Conservation (phyloP, 208 protist species). For the Trypanosoma scelopori region DNA sequence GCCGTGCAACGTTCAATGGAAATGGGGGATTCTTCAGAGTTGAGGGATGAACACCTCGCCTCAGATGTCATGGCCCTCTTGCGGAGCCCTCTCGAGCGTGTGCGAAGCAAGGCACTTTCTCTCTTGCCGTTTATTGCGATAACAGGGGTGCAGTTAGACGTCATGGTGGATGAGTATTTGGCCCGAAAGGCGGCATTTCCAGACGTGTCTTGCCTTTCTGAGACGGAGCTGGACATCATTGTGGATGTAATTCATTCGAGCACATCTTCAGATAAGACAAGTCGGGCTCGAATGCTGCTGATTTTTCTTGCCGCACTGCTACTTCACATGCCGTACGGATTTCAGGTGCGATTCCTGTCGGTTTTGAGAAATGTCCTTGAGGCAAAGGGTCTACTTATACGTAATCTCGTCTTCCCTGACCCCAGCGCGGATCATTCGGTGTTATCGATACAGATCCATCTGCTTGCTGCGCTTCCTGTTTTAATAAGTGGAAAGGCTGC, state of each 20-base stretch:
- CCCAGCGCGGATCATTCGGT: neutral
- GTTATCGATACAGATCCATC: constrained; percentile 7
- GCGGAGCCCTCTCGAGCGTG: constrained; percentile 12
- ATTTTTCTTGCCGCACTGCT: constrained; percentile 21
- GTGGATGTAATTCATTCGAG: constrained; percentile 1
- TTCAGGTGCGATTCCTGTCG: constrained; percentile 16
- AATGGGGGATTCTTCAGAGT: neutral
- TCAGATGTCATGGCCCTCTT: constrained; percentile 22
- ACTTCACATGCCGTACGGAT: constrained; percentile 10
- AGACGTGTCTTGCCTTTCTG: constrained; percentile 9
- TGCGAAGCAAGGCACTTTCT: constrained; percentile 24
- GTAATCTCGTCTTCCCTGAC: constrained; percentile 13
- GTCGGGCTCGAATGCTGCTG: neutral
- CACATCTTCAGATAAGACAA: constrained; percentile 1
- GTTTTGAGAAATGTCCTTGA: constrained; percentile 14
- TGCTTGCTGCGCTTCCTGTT: constrained; percentile 13
- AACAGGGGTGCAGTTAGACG: constrained; percentile 10
- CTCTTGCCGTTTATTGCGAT: constrained; percentile 12
- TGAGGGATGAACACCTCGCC: constrained; percentile 16
- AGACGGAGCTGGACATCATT: constrained; percentile 23
- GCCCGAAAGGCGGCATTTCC: neutral
- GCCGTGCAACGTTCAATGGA: constrained; percentile 12
- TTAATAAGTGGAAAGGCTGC: neutral
- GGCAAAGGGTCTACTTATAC: constrained; percentile 12
- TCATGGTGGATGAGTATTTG: constrained; percentile 24